Evolutionary conservation across 2,329 filamentous ascomycete genomes (phyloP).

Genomic region (Cladosporium colombiae): DNA sequence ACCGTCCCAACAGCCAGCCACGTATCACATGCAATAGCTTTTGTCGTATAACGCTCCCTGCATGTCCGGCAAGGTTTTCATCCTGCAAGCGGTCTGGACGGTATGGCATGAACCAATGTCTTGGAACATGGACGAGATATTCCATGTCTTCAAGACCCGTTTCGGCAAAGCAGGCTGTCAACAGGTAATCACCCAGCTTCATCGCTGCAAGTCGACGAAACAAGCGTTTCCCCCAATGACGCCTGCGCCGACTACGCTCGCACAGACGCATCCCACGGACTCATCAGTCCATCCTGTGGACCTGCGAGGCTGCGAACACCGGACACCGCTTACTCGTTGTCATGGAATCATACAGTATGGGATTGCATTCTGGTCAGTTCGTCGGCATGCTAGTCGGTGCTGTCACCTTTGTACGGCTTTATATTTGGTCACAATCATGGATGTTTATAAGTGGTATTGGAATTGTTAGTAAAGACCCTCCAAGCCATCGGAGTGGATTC

Average conservation of each 20-base stretch:
- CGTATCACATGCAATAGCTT: conserved; percentile 10
- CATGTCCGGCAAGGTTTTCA: not conserved
- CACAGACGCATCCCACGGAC: conserved; percentile 9
- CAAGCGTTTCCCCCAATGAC: conserved; percentile 1
- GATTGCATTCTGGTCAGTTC: not conserved
- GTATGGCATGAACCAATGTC: not conserved
- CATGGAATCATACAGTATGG: not conserved
- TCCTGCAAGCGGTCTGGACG: not conserved
- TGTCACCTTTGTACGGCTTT: not conserved
- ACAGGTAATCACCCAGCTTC: not conserved
- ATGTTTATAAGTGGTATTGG: not conserved
- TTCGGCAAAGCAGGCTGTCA: not conserved
- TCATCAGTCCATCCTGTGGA: not conserved
- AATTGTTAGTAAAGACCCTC: not conserved
- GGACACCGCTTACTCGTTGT: conserved; percentile 1
- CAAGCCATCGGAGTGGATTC: not conserved
- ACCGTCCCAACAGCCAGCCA: conserved; percentile 9
- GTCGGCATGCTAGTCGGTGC: not conserved
- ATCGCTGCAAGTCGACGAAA: not conserved
- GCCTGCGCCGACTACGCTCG: conserved; percentile 4
- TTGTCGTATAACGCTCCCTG: conserved; percentile 3
- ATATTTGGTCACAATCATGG: not conserved
- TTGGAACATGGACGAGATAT: not conserved
- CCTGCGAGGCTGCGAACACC: not conserved
- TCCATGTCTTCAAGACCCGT: not conserved